Base-by-base conservation (phyloP, 1,139 yeast genomes). In the Saccharomyces hybrid region DNA sequence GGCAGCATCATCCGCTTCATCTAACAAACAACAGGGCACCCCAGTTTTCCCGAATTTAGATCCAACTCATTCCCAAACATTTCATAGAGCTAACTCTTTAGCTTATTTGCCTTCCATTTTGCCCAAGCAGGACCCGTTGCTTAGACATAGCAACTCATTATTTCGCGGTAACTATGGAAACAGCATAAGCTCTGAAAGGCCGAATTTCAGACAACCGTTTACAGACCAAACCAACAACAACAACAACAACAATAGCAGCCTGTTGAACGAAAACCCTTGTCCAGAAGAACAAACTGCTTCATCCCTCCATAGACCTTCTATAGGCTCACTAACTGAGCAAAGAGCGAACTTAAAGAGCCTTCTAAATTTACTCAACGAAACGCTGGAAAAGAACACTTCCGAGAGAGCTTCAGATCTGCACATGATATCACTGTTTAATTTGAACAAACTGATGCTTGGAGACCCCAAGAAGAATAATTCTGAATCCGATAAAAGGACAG, bases 391-490 rank as follows among this genome's bases (percentile, higher is more conserved):
- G 49, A 70, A 70, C 44, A 64, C 68, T 9, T 60, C 67, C 9
- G 61, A 62, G 42, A 76, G 49, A 75, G 72, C 70, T 5, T 60
- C 72, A 1, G 70, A 69, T 57, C 66, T 62, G 20, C 74, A 70
- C 49, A 59, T 68, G 65, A 64, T 64, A 46, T 67, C 71, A 2
- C 54, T 67, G 53, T 60, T 65, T 47, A 64, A 68, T 57, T 55
- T 73, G 55, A 66, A 73, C 61, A 63, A 73, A 54, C 65, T 85
- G 6, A 70, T 81, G 1, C 70, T 77, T 54, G 67, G 59, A 61
- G 66, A 73, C 13, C 67, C 73, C 50, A 74, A 78, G 48, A 44
- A 48, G 6, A 75, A 77, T 28, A 41, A 38, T 23, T 48, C 50
- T 1, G 53, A 51, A 30, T 14, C 31, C 7, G 47, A 47, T 32